Percentiles rank a stretch among this genome's conserved stretches.
Conservation (phyloP, 2,329 filamentous ascomycete species). For the Exserohilum rostratum region DNA sequence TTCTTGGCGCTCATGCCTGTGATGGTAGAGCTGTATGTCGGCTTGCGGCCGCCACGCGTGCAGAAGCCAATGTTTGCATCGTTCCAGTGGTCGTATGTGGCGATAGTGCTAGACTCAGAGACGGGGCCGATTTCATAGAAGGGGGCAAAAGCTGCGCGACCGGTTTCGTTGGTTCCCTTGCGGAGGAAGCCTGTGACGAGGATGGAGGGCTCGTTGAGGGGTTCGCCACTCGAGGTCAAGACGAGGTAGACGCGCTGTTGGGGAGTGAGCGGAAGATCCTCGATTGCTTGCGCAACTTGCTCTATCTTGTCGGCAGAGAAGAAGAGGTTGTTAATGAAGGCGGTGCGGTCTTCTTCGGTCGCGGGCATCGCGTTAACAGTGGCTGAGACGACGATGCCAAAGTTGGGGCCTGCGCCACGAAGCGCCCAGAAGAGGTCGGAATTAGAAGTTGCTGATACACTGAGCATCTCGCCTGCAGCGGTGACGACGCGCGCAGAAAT, state of each 20-base stretch:
- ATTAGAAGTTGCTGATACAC: slow-evolving; percentile 31
- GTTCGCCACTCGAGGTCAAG: slow-evolving; percentile 34
- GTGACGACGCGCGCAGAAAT: slow-evolving; percentile 33
- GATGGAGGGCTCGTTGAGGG: slow-evolving; percentile 27
- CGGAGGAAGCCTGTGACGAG: slow-evolving; percentile 44
- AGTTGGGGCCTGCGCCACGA: slow-evolving; percentile 46
- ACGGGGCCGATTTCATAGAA: slow-evolving; percentile 44
- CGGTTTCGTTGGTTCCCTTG: slow-evolving; percentile 40
- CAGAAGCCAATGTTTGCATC: slow-evolving; percentile 48
- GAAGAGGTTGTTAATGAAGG: slow-evolving; percentile 34
- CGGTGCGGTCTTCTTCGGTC: slow-evolving; percentile 26
- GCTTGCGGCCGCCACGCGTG: slow-evolving; percentile 48
- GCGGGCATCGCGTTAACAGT: slow-evolving; percentile 45
- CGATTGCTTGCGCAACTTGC: slow-evolving; percentile 45
- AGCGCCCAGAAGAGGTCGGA: slow-evolving; percentile 48
- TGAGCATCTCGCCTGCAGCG: slow-evolving; percentile 38
- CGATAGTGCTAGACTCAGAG: slow-evolving; percentile 27
- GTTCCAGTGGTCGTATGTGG: slow-evolving; percentile 51
- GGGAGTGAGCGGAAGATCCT: slow-evolving; percentile 46
- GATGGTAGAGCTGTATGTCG: slow-evolving; percentile 46
- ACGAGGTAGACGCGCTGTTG: slow-evolving; percentile 47
- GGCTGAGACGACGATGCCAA: slow-evolving; percentile 47
- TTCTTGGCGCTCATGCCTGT: slow-evolving; percentile 42
- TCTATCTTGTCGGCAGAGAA: slow-evolving; percentile 38
- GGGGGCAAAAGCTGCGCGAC: slow-evolving; percentile 44